phyloP scores from a whole-genome alignment of 805 yeast genomes.

The Spathaspora girioi region DNA sequence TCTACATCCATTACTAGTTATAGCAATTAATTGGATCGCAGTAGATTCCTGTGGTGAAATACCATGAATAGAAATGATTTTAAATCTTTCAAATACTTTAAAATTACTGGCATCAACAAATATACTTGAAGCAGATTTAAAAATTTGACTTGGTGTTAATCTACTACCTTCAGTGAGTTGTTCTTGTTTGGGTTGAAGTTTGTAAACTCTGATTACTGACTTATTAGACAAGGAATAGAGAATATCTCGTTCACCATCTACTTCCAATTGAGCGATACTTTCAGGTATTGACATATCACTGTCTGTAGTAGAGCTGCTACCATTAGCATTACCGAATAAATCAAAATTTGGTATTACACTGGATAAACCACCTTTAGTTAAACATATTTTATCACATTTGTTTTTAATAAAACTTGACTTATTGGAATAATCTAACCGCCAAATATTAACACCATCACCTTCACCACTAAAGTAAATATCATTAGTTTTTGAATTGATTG shows the following conservation, averaged over 20 bases:
- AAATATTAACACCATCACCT: slow-evolving; percentile 71
- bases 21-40: slow-evolving; percentile 69
- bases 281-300: slow-evolving; percentile 40
- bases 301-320: slow-evolving; percentile 2
- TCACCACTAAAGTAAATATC: slow-evolving; percentile 84
- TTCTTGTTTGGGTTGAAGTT: slow-evolving; percentile 45
- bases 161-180: slow-evolving; percentile 32
- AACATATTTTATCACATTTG: slow-evolving; percentile 77
- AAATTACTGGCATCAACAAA: slow-evolving; percentile 54
- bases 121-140: slow-evolving; percentile 47
- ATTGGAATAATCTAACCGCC: slow-evolving; percentile 83
- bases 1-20: slow-evolving; percentile 82
- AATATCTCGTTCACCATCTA: slow-evolving; percentile 75
- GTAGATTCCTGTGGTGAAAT: slow-evolving; percentile 62
- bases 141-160: slow-evolving; percentile 43
- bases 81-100: slow-evolving; percentile 47
- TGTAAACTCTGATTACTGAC: slow-evolving; percentile 79
- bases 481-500: slow-evolving; percentile 58
- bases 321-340: slow-evolving; percentile 20
- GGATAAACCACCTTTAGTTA: slow-evolving; percentile 59
- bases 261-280: slow-evolving; percentile 54
- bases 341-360: slow-evolving; percentile 36
- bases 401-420: slow-evolving; percentile 84
- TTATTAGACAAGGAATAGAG: slow-evolving; percentile 79
- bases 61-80: slow-evolving; percentile 60